These are phyloP conservation scores for Leishmania turanica DNA, from an alignment of 208 protist species.

Conservation along the genomic window DNA sequence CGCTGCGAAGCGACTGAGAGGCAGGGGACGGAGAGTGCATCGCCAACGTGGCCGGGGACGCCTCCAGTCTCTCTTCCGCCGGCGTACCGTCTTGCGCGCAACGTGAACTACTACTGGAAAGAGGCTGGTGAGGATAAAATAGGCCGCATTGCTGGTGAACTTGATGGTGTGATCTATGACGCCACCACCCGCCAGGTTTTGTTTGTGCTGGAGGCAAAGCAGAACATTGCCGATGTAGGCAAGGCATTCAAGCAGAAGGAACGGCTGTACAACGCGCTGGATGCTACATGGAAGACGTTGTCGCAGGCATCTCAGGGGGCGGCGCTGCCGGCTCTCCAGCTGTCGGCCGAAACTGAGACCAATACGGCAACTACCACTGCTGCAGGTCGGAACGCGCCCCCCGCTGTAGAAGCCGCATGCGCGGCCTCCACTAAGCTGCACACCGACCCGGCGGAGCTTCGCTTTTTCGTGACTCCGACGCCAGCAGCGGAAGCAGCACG, in stretches of 20 bases:
- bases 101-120: slow-evolving; percentile 16
- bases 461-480: no score
- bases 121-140: background rate
- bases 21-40: no score
- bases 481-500: no score
- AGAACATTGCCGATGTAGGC: slow-evolving; percentile 33
- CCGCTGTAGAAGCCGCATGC: no score
- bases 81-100: slow-evolving; percentile 14
- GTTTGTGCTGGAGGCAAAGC: slow-evolving; percentile 27
- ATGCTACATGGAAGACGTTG: background rate
- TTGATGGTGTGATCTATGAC: slow-evolving; percentile 29
- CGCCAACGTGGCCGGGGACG: no score
- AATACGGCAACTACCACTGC: no score
- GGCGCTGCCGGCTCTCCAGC: no score
- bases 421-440: no score
- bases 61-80: background rate
- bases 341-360: background rate
- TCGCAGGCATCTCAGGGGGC: background rate
- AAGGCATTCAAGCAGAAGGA: slow-evolving; percentile 26
- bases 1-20: no score
- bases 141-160: slow-evolving; percentile 4
- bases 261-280: slow-evolving; percentile 16
- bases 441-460: no score
- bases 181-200: slow-evolving; percentile 14
- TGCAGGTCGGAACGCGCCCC: no score